Percentiles rank a stretch among this genome's conserved stretches.
phyloP scores from a whole-genome alignment of 164 flowering plant species.

The Pachysandra terminalis region DNA sequence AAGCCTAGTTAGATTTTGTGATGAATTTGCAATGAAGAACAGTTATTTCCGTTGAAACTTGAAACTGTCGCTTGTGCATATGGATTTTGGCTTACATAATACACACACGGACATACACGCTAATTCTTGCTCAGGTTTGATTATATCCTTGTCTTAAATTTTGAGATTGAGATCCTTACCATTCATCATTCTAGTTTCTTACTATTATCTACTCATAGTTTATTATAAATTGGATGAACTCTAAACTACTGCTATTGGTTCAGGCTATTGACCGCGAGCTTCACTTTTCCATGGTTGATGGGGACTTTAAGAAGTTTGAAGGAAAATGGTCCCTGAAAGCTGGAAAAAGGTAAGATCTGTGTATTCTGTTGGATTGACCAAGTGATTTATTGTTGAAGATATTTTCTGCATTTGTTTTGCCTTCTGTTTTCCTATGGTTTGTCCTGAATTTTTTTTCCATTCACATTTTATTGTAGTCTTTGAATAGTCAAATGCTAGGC shows the following conservation, averaged over 20 bases:
- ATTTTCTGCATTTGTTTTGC: neutral
- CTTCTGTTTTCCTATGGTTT: neutral
- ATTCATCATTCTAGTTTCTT: neutral
- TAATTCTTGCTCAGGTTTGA: too few species aligned
- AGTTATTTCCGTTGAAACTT: too few species aligned
- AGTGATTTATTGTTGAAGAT: neutral
- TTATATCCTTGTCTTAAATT: too few species aligned
- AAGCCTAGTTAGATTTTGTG: too few species aligned
- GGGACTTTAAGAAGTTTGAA: conserved; percentile 96
- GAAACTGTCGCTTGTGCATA: too few species aligned
- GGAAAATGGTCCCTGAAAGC: conserved; percentile 86
- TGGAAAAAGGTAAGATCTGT: conserved; percentile 48
- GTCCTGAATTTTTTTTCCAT: neutral
- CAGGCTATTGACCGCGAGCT: conserved; percentile 71
- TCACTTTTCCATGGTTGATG: conserved; percentile 93
- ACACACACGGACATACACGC: too few species aligned
- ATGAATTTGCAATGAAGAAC: too few species aligned
- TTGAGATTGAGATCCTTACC: too few species aligned
- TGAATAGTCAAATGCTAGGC: neutral
- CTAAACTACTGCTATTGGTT: conserved; percentile 9
- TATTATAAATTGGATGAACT: neutral
- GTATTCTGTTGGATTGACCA: neutral
- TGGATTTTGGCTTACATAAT: too few species aligned
- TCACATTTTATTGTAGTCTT: neutral
- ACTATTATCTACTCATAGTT: neutral